phyloP scores from a whole-genome alignment of 257 asterid genomes.

The Gentiana dahurica region DNA sequence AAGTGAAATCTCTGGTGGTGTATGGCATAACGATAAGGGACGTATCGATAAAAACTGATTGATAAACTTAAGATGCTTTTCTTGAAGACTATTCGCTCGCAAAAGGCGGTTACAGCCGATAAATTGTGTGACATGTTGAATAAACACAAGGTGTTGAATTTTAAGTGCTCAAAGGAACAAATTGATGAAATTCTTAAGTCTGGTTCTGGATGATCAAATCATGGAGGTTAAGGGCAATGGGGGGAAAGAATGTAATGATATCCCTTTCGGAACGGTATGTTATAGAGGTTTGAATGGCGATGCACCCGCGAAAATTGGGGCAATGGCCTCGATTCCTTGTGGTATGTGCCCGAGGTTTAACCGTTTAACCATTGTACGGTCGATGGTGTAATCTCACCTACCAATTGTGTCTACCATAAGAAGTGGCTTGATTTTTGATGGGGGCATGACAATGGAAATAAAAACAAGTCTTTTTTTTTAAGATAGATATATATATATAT shows the following conservation, averaged over 20 bases:
- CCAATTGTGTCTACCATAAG: conserved; percentile 42
- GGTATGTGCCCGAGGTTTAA: conserved; percentile 54
- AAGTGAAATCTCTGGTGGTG: conserved; percentile 55
- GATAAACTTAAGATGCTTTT: conserved; percentile 16
- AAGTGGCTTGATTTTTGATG: conserved; percentile 54
- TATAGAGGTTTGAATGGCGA: conserved; percentile 30
- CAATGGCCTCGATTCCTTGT: conserved; percentile 62
- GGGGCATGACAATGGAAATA: too few species aligned
- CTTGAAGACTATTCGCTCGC: conserved; percentile 11
- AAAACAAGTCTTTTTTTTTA: too few species aligned
- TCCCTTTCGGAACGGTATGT: conserved; percentile 45
- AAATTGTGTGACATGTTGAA: conserved; percentile 22
- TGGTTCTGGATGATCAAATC: conserved; percentile 47
- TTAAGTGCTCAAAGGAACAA: conserved; percentile 27
- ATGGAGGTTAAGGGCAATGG: conserved; percentile 78
- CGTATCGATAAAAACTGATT: conserved; percentile 36
- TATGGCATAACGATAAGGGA: conserved; percentile 38
- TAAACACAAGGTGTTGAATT: conserved; percentile 7
- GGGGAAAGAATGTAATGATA: conserved; percentile 37
- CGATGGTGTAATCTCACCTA: conserved; percentile 59
- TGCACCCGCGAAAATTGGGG: conserved; percentile 25
- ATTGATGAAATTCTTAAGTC: conserved; percentile 30
- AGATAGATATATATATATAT: too few species aligned
- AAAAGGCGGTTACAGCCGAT: conserved; percentile 38
- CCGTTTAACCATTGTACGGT: conserved; percentile 39